phyloP scores from a whole-genome alignment of 257 asterid species.

The Solanum tarijense region DNA sequence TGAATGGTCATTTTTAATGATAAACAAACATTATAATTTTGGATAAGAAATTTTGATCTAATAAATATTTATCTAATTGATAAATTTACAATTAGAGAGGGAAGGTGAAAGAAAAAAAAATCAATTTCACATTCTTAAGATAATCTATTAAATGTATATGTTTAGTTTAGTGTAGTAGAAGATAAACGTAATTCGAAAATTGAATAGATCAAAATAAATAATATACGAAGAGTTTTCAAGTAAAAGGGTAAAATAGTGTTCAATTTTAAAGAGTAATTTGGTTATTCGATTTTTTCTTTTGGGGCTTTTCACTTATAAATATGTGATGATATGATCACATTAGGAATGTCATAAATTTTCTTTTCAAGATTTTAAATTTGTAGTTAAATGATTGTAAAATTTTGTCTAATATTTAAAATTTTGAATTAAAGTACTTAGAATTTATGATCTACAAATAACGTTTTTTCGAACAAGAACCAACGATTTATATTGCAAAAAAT shows the following conservation, averaged over 20 bases:
- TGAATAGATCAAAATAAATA: background rate
- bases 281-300: too few relatives aligned
- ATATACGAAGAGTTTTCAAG: background rate
- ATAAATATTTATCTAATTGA: too few relatives aligned
- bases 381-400: too few relatives aligned
- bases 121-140: background rate
- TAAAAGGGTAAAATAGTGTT: background rate
- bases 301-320: background rate
- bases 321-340: too few relatives aligned
- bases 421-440: too few relatives aligned
- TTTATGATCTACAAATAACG: background rate
- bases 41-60: too few relatives aligned
- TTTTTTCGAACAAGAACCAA: background rate
- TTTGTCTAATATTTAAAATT: background rate
- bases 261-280: background rate
- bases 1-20: too few relatives aligned
- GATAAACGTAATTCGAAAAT: background rate
- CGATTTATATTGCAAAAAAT: too few relatives aligned
- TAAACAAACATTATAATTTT: too few relatives aligned
- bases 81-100: background rate
- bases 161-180: background rate
- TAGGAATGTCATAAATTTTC: background rate
- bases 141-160: background rate
- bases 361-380: background rate
- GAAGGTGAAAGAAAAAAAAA: background rate